phyloP scores from a whole-genome alignment of 2,329 filamentous ascomycete species.

The Bipolaris bicolor region DNA sequence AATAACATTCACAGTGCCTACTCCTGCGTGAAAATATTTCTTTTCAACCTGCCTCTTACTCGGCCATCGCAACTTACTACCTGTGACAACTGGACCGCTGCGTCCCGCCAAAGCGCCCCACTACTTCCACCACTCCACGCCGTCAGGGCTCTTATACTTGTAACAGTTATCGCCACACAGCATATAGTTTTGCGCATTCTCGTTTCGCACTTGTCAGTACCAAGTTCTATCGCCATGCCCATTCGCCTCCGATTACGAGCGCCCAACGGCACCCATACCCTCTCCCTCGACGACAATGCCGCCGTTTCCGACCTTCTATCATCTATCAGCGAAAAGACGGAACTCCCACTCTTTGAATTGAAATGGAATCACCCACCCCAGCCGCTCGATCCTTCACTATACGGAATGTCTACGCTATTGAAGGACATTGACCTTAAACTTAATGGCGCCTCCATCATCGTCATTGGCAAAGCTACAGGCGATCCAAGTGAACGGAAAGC shows the following conservation, averaged over 20 bases:
- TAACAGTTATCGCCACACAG: conserved; percentile 4
- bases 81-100: conserved; percentile 13
- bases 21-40: conserved; percentile 6
- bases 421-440: conserved; percentile 65
- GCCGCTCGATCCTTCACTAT: conserved; percentile 65
- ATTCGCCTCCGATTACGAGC: conserved; percentile 80
- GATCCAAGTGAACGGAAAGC: conserved; percentile 33
- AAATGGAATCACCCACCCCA: conserved; percentile 87
- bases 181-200: not conserved
- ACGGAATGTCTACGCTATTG: conserved; percentile 58
- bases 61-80: conserved; percentile 4
- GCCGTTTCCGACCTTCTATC: conserved; percentile 67
- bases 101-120: conserved; percentile 11
- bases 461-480: conserved; percentile 56
- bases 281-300: conserved; percentile 72
- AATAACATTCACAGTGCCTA: not conserved
- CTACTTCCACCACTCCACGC: conserved; percentile 10
- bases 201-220: not conserved
- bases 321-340: conserved; percentile 68
- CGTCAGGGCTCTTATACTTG: conserved; percentile 4
- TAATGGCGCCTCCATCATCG: conserved; percentile 72
- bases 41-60: not conserved
- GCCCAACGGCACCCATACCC: conserved; percentile 72
- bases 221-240: conserved; percentile 33
- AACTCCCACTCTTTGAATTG: conserved; percentile 70